Evolutionary conservation across 2,329 filamentous ascomycete genomes (phyloP).

Genomic region (Exophiala dermatitidis): DNA sequence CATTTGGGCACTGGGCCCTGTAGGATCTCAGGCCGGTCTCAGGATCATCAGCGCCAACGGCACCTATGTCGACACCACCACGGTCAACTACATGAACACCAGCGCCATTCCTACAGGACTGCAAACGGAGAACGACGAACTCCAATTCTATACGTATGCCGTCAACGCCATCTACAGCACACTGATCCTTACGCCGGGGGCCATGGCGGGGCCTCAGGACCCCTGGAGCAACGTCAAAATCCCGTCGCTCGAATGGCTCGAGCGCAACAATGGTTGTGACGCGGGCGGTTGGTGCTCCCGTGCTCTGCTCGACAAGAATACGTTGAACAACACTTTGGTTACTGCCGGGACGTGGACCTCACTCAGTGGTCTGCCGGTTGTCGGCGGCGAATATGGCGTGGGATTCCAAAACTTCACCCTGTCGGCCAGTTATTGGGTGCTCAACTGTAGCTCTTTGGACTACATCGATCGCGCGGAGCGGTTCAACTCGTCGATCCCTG

Average conservation of each 20-base stretch:
- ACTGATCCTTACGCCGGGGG: neutral
- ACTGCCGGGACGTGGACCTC: constrained; percentile 2
- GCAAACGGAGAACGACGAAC: neutral
- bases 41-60: constrained; percentile 7
- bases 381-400: constrained; percentile 1
- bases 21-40: constrained; percentile 4
- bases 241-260: constrained; percentile 2
- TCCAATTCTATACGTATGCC: constrained; percentile 2
- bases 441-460: constrained; percentile 2
- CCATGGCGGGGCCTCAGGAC: constrained; percentile 1
- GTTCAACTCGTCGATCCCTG: neutral
- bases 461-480: neutral
- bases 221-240: constrained; percentile 5
- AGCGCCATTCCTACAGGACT: constrained; percentile 4
- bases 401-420: constrained; percentile 4
- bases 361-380: constrained; percentile 1
- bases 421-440: neutral
- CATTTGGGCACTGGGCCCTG: constrained; percentile 1
- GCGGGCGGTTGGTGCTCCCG: neutral
- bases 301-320: neutral
- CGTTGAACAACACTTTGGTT: neutral
- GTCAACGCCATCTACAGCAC: constrained; percentile 2
- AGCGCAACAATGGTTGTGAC: neutral
- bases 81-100: constrained; percentile 2
- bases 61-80: constrained; percentile 3